A percentile compares a stretch with the other conserved stretches of the same genome.
Evolutionary conservation across 2,329 filamentous ascomycete species (phyloP).

Genomic region (Ophiocordyceps unilateralis): DNA sequence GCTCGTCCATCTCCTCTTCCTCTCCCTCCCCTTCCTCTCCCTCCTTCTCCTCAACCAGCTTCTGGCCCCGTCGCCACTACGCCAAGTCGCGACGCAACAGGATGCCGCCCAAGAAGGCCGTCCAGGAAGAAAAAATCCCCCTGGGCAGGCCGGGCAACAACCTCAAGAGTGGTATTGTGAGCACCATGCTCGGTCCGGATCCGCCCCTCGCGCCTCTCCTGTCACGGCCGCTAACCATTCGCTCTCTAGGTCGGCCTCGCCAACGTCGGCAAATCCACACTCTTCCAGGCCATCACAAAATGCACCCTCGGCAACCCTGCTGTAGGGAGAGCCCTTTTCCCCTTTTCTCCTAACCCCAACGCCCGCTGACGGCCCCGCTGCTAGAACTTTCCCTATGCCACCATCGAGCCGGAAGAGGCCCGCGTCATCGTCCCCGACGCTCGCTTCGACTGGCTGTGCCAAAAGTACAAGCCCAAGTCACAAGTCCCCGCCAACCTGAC

Average conservation of each 20-base stretch:
- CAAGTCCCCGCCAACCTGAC: constrained; percentile 93
- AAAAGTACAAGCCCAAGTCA: constrained; percentile 97
- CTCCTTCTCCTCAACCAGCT: constrained; percentile 25
- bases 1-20: neutral
- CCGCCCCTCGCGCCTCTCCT: neutral
- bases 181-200: constrained; percentile 9
- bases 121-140: constrained; percentile 87
- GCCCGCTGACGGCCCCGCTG: constrained; percentile 18
- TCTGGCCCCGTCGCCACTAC: constrained; percentile 36
- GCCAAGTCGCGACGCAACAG: constrained; percentile 43
- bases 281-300: constrained; percentile 99
- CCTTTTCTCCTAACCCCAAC: constrained; percentile 6
- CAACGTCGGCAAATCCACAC: constrained; percentile 97
- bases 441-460: constrained; percentile 85
- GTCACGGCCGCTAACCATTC: constrained; percentile 1
- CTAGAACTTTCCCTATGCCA: constrained; percentile 97
- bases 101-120: constrained; percentile 92
- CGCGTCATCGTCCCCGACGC: constrained; percentile 94
- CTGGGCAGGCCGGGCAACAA: constrained; percentile 94
- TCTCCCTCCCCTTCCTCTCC: neutral
- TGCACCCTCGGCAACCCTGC: constrained; percentile 93
- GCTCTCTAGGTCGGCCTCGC: constrained; percentile 70
- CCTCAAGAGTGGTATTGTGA: constrained; percentile 97
- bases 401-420: constrained; percentile 96
- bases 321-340: constrained; percentile 47